phyloP scores from a whole-genome alignment of 345 rosid species.

The Hibiscus trionum region DNA sequence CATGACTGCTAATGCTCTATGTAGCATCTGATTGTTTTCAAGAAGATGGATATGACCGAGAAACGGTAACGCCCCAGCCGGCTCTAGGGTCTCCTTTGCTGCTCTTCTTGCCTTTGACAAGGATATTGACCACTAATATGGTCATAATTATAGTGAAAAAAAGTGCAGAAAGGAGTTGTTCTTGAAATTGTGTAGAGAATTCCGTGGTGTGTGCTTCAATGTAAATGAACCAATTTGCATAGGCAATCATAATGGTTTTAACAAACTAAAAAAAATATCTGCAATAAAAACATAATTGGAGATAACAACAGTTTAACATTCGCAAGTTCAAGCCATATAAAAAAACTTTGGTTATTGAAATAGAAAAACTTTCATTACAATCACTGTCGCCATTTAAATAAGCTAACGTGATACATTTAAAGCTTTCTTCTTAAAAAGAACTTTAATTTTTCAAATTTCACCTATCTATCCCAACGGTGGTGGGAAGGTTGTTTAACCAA shows the following conservation, averaged over 20 bases:
- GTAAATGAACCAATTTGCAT: neutral
- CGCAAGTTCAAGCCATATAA: too few species aligned
- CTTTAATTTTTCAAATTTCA: too few species aligned
- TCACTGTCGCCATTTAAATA: too few species aligned
- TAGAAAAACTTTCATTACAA: too few species aligned
- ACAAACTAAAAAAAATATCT: neutral
- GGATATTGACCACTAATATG: neutral
- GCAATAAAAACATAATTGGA: neutral
- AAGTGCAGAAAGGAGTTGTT: neutral
- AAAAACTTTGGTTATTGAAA: too few species aligned
- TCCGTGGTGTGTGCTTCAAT: neutral
- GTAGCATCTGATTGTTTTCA: slow-evolving; percentile 32
- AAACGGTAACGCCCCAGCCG: slow-evolving; percentile 41
- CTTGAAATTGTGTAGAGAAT: neutral
- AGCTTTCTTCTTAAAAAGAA: too few species aligned
- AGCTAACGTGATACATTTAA: too few species aligned
- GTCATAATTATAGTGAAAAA: neutral
- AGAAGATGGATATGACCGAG: slow-evolving; percentile 46
- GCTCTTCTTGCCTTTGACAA: neutral
- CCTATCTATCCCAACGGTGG: too few species aligned
- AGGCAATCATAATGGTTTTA: too few species aligned
- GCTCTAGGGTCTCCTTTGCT: neutral
- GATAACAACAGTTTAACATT: too few species aligned
- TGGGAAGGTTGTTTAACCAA: too few species aligned
- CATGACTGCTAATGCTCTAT: slow-evolving; percentile 33